Percentiles rank a stretch among this genome's conserved stretches.
These are phyloP conservation scores for Biscutella auriculata DNA, from an alignment of 441 rosid species.

Conservation along the genomic window DNA sequence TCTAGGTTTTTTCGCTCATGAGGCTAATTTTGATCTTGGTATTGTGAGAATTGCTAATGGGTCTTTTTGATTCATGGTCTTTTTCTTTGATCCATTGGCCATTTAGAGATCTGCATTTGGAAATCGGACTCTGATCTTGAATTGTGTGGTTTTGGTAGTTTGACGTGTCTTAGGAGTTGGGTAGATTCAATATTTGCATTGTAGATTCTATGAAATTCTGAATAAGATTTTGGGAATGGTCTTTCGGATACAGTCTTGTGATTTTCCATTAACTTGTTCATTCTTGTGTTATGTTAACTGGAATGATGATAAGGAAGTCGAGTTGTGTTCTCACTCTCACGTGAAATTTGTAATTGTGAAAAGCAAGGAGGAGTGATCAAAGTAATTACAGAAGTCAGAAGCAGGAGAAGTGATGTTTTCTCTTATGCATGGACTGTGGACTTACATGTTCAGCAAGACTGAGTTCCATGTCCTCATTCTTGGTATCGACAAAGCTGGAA, in stretches of 20 bases:
- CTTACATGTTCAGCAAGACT: slow-evolving; percentile 68
- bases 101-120: slow-evolving; percentile 1
- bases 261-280: neutral
- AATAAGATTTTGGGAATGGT: neutral
- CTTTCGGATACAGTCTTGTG: neutral
- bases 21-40: neutral
- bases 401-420: slow-evolving; percentile 67
- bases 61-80: neutral
- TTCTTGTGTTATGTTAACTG: neutral
- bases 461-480: slow-evolving; percentile 93
- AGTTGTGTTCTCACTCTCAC: neutral
- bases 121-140: neutral
- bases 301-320: neutral
- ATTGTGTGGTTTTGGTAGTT: neutral
- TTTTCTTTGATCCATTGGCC: neutral
- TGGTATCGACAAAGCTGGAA: slow-evolving; percentile 94
- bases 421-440: slow-evolving; percentile 84
- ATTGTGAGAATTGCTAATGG: neutral
- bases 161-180: neutral
- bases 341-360: neutral
- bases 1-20: neutral
- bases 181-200: neutral
- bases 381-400: neutral
- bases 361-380: neutral
- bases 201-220: neutral